Evolutionary conservation across 768 basidiomycete species (phyloP), one percentile per base, ranked within the genome.

Genomic region (Cantharellus cinnabarinus): DNA sequence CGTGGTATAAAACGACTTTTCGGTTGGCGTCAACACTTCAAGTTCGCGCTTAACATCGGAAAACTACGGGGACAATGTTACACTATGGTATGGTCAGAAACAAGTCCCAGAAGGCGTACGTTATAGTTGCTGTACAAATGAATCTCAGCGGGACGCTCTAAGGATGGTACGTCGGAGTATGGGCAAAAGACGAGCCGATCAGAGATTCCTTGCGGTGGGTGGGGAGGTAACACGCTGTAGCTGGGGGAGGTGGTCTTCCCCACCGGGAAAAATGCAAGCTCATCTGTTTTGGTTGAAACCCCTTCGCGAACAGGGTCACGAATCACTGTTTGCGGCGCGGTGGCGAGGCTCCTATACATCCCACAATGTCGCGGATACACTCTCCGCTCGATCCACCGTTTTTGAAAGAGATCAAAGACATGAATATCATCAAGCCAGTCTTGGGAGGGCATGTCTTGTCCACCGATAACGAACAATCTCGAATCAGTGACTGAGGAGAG

Each of bases 101-200:
- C 20, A 29, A 56, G 20, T 29, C 20, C 20, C 20, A 29, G 20
- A 29, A 29, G 20, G 20, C 82, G 64, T 64, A 88, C 87, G 72
- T 97, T 97, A 74, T 93, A 95, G 68, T 98, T 99, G 65, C 88
- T 90, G 70, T 93, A 99, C 37, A 94, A 73, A 69, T 80, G 87
- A 39, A 97, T 86, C 64, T 95, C 87, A 64, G 80, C 82, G 4
- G 89, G 88, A 65, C 80, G 78, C 60, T 88, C 81, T 61, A 81
- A 79, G 2, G 76, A 82, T 5, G 86, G 81, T 2, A 74, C 66
- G 1, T 81, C 75, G 39, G 89, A 85, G 68, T 88, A 90, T 1
- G 87, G 83, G 42, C 87, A 75, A 67, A 88, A 82, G 41, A 77
- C 69, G 59, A 87, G 72, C 59, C 58, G 29, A 39, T 62, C 62